These are phyloP conservation scores for Roridomyces roridus DNA, from an alignment of 768 basidiomycete genomes.

Conservation along the genomic window DNA sequence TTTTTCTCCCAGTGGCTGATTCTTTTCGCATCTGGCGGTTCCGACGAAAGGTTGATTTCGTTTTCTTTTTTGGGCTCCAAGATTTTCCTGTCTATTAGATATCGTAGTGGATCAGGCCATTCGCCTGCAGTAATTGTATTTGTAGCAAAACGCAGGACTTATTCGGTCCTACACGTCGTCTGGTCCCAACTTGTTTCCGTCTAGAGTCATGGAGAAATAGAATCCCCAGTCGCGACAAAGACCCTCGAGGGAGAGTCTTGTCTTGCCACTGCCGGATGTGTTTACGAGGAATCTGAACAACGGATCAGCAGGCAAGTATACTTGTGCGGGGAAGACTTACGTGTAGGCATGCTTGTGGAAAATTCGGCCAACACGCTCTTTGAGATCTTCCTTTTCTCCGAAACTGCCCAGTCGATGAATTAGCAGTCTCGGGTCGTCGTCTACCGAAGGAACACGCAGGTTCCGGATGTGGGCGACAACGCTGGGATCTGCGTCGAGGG, in stretches of 20 bases:
- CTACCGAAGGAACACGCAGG: not conserved
- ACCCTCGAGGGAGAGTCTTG: not conserved
- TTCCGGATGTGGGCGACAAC: not conserved
- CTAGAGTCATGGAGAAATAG: not conserved
- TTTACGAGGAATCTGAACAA: slow-evolving; percentile 1
- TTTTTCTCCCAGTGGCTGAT: too few relatives aligned
- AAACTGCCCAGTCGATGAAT: not conserved
- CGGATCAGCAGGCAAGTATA: not conserved
- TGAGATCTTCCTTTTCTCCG: not conserved
- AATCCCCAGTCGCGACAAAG: slow-evolving; percentile 6
- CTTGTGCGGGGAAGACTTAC: not conserved
- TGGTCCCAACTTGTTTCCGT: not conserved
- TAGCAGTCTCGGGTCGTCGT: not conserved
- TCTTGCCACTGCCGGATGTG: slow-evolving; percentile 3
- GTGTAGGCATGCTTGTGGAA: not conserved
- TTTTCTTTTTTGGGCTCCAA: too few relatives aligned
- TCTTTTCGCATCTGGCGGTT: too few relatives aligned
- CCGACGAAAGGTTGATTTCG: too few relatives aligned
- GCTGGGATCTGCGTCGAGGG: not conserved
- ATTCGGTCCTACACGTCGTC: too few relatives aligned
- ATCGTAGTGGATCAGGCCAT: too few relatives aligned
- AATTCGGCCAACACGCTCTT: not conserved
- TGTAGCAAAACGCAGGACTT: too few relatives aligned
- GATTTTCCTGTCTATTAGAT: too few relatives aligned
- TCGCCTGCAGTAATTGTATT: too few relatives aligned